Conservation (phyloP, 345 rosid genomes). For the Bruguiera sexangula region DNA sequence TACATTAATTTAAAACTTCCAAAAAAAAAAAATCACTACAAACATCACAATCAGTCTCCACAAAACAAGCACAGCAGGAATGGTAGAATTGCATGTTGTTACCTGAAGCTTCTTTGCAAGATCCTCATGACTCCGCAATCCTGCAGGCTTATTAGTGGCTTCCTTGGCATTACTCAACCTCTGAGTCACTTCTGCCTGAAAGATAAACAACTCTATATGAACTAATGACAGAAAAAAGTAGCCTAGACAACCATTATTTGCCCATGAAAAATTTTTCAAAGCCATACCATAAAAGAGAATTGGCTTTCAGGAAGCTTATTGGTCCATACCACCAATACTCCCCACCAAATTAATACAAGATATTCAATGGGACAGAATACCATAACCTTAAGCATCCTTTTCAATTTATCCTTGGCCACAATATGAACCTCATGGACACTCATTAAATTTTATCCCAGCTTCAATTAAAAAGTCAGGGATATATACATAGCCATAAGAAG, state of each 20-base stretch:
- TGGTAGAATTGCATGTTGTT: background rate
- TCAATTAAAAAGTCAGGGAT: too few relatives aligned
- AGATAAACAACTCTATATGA: background rate
- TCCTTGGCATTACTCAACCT: slow-evolving; percentile 87
- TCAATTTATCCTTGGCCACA: background rate
- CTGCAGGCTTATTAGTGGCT: slow-evolving; percentile 61
- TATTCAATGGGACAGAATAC: background rate
- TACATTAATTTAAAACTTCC: too few relatives aligned
- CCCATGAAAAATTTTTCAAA: background rate
- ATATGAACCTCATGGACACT: background rate
- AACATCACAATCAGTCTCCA: background rate
- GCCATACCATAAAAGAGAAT: background rate
- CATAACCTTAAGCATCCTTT: background rate
- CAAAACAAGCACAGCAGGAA: background rate
- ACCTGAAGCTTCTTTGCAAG: slow-evolving; percentile 98
- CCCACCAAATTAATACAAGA: too few relatives aligned
- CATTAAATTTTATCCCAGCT: background rate
- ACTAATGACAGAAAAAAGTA: background rate
- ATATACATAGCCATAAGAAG: too few relatives aligned
- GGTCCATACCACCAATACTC: background rate
- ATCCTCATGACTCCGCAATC: slow-evolving; percentile 82
- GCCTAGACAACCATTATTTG: background rate
- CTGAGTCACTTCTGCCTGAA: slow-evolving; percentile 90
- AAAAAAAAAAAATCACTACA: background rate
- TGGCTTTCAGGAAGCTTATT: background rate